Evolutionary conservation across 2,329 filamentous ascomycete genomes (phyloP).

Genomic region (Parastagonospora avenae): DNA sequence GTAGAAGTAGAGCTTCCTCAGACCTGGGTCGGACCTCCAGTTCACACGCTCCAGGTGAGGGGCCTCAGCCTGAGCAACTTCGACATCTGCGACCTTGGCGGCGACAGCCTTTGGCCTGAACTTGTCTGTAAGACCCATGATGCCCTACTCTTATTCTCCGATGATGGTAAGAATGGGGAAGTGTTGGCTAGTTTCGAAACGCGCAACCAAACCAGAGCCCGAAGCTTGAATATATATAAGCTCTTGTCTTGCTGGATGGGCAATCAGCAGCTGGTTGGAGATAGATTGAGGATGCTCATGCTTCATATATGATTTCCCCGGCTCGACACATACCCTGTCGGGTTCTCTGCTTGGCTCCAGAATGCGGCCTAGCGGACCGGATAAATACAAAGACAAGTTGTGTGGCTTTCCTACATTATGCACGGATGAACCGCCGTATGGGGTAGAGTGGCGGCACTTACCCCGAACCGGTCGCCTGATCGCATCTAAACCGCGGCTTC

Average conservation of each 20-base stretch:
- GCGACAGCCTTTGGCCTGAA: conserved; percentile 26
- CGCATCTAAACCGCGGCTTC: conserved; percentile 11
- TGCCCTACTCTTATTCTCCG: conserved; percentile 10
- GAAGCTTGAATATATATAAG: conserved; percentile 23
- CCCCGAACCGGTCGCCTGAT: conserved; percentile 14
- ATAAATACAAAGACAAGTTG: conserved; percentile 29
- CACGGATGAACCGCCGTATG: conserved; percentile 24
- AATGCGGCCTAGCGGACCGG: conserved; percentile 36
- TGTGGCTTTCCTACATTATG: conserved; percentile 22
- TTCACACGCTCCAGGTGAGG: conserved; percentile 57
- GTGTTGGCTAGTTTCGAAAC: conserved; percentile 13
- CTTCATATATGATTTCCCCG: conserved; percentile 33
- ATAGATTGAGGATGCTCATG: conserved; percentile 18
- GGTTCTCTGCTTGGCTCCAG: conserved; percentile 22
- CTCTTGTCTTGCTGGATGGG: conserved; percentile 16
- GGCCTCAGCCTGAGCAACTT: conserved; percentile 54
- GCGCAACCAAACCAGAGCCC: conserved; percentile 15
- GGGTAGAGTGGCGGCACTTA: conserved; percentile 25
- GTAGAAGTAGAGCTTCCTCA: conserved; percentile 62
- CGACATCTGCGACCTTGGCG: conserved; percentile 27
- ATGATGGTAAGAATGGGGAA: conserved; percentile 5
- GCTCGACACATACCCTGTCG: conserved; percentile 12
- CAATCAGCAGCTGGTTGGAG: conserved; percentile 20
- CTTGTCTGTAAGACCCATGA: conserved; percentile 27
- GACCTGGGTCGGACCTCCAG: conserved; percentile 61